phyloP scores from a whole-genome alignment of 345 rosid genomes.

The Luvunga scandens region DNA sequence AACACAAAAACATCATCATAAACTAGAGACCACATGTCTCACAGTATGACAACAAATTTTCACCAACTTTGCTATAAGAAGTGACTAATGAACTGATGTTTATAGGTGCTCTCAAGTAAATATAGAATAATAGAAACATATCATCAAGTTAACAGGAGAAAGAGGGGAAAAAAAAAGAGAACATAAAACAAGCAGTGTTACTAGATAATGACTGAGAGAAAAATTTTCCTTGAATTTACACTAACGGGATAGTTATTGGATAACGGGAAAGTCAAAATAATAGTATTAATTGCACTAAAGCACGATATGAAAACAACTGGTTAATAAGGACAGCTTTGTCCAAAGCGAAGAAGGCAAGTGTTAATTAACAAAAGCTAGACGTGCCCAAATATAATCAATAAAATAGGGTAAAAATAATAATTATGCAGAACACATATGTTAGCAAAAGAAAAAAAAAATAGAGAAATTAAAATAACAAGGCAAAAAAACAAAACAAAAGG shows the following conservation, averaged over 20 bases:
- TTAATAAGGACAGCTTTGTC: slow-evolving; percentile 35
- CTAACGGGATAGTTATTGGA: not conserved
- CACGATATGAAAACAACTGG: slow-evolving; percentile 23
- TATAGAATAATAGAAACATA: not conserved
- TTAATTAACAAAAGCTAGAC: slow-evolving; percentile 31
- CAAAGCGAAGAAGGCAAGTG: slow-evolving; percentile 24
- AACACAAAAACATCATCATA: slow-evolving; percentile 43
- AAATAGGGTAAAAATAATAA: slow-evolving; percentile 32
- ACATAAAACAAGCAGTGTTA: too few relatives aligned
- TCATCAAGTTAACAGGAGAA: not conserved
- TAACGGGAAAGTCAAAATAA: slow-evolving; percentile 16
- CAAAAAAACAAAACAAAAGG: slow-evolving; percentile 9
- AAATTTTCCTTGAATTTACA: not conserved
- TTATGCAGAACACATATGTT: slow-evolving; percentile 26
- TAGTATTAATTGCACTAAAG: not conserved
- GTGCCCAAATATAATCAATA: slow-evolving; percentile 46
- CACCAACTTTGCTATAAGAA: slow-evolving; percentile 7
- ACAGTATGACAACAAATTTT: slow-evolving; percentile 28
- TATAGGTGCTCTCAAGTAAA: slow-evolving; percentile 18
- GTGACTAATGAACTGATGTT: slow-evolving; percentile 12
- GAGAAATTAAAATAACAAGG: not conserved
- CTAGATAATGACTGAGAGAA: not conserved
- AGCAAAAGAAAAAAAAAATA: not conserved
- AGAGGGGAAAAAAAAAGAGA: not conserved
- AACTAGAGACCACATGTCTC: slow-evolving; percentile 34